These are phyloP conservation scores for Nakaseomyces bracarensis DNA, from an alignment of 1,139 yeast genomes.

Conservation along the genomic window DNA sequence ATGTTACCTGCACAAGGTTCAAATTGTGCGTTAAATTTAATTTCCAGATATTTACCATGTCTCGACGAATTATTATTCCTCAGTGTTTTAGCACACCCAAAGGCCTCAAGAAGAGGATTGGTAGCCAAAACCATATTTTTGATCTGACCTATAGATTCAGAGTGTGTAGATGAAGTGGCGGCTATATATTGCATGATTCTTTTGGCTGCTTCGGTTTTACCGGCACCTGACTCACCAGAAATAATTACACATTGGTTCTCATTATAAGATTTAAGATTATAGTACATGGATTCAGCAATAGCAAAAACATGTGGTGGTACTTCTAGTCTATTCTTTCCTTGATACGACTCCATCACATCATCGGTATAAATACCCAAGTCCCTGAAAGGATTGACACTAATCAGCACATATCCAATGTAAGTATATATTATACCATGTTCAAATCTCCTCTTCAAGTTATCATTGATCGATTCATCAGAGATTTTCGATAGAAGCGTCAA, in stretches of 20 bases:
- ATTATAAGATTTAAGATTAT: conserved; percentile 86
- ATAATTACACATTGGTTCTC: conserved; percentile 97
- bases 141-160: conserved; percentile 64
- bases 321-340: conserved; percentile 88
- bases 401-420: conserved; percentile 78
- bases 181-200: conserved; percentile 98
- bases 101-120: conserved; percentile 89
- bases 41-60: conserved; percentile 94
- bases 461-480: conserved; percentile 87
- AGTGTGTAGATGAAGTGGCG: conserved; percentile 56
- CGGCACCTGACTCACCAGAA: conserved; percentile 99
- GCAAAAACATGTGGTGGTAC: conserved; percentile 99
- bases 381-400: conserved; percentile 93
- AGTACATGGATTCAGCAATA: conserved; percentile 94
- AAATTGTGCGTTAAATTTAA: conserved; percentile 68
- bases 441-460: conserved; percentile 81
- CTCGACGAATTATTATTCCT: conserved; percentile 95
- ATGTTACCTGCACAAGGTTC: conserved; percentile 95
- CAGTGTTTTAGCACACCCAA: conserved; percentile 97
- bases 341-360: conserved; percentile 62
- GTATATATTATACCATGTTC: conserved; percentile 86
- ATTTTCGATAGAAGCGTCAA: conserved; percentile 81
- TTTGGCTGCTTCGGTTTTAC: conserved; percentile 97
- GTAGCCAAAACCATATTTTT: conserved; percentile 98
- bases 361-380: conserved; percentile 93